Conservation (phyloP, 306 rosid genomes). For the Citrullus mucosospermus region DNA sequence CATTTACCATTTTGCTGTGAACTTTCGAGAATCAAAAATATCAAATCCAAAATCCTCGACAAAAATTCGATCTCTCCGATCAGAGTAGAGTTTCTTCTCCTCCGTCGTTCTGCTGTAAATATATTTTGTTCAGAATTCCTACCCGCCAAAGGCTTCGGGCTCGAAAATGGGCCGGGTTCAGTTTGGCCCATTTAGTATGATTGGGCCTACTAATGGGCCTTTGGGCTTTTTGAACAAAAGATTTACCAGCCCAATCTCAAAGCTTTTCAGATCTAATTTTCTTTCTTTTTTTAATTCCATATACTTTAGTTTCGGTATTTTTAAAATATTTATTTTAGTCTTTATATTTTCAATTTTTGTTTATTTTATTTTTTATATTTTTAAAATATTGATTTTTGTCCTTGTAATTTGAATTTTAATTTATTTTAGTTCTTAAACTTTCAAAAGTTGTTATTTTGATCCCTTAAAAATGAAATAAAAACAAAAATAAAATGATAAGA, state of each 20-base stretch:
- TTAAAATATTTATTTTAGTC: too few species aligned
- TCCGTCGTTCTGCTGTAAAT: background rate
- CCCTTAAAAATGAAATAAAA: too few species aligned
- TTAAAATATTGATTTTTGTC: too few species aligned
- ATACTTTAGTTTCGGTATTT: too few species aligned
- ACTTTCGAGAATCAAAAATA: background rate
- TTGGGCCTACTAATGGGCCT: background rate
- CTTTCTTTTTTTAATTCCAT: too few species aligned
- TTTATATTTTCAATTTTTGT: too few species aligned
- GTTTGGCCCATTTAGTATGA: background rate
- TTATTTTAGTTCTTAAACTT: too few species aligned
- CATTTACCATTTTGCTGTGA: background rate
- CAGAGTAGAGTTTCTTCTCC: background rate
- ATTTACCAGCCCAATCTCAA: background rate
- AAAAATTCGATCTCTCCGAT: conserved; percentile 1
- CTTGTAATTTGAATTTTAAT: too few species aligned
- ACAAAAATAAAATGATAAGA: too few species aligned
- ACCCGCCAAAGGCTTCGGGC: background rate
- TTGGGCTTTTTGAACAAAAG: background rate
- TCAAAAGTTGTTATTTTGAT: too few species aligned
- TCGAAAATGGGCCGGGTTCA: background rate
- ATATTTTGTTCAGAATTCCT: background rate
- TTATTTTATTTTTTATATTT: too few species aligned
- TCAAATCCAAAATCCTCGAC: background rate
- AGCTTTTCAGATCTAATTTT: background rate